Percentiles rank a stretch among this genome's conserved stretches.
These are phyloP conservation scores for Parietaria judaica DNA, from an alignment of 306 rosid genomes.

Conservation along the genomic window DNA sequence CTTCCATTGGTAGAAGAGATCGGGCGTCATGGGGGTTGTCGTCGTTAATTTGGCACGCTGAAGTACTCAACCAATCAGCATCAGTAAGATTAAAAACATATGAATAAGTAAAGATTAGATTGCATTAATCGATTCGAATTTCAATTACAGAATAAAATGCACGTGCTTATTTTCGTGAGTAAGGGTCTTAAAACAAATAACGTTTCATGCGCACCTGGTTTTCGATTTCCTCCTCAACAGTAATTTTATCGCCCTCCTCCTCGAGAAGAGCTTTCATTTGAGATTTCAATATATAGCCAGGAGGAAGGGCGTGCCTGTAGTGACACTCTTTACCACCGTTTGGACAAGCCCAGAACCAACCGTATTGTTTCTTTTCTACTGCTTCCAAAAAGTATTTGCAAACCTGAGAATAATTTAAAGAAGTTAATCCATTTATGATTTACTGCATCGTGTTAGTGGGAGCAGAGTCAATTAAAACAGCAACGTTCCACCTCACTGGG, in stretches of 20 bases:
- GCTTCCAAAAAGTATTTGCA: constrained; percentile 60
- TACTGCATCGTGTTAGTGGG: neutral
- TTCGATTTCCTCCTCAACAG: constrained; percentile 91
- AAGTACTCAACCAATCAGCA: constrained; percentile 15
- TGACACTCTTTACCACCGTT: constrained; percentile 90
- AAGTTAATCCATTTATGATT: neutral
- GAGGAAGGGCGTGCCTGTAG: constrained; percentile 96
- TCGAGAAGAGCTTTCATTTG: constrained; percentile 96
- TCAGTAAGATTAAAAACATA: neutral
- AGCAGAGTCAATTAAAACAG: too few species aligned
- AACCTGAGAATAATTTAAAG: constrained; percentile 21
- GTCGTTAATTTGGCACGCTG: constrained; percentile 71
- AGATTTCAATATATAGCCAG: constrained; percentile 87
- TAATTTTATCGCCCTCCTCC: constrained; percentile 57
- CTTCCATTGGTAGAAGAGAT: constrained; percentile 81
- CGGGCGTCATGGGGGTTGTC: constrained; percentile 79
- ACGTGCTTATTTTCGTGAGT: neutral
- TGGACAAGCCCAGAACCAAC: constrained; percentile 94
- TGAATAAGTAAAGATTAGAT: neutral
- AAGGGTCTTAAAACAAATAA: neutral
- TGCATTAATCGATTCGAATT: neutral
- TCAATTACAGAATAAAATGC: neutral
- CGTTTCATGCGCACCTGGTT: constrained; percentile 49
- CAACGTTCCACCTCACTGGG: too few species aligned
- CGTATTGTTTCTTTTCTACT: constrained; percentile 94